phyloP scores from a whole-genome alignment of 169 alveolate genomes.

The Cryptosporidium ryanae region DNA sequence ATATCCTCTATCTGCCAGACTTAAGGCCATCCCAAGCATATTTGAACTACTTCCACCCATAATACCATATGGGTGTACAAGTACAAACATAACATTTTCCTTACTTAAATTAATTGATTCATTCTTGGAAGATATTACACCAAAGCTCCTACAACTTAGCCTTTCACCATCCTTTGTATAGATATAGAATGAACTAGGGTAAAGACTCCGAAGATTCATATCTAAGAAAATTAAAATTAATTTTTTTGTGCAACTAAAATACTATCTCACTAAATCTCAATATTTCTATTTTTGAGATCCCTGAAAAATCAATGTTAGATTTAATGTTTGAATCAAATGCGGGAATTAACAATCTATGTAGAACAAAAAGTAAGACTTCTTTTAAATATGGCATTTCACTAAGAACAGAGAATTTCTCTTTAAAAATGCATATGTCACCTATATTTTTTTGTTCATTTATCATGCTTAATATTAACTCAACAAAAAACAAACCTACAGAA shows the following conservation, averaged over 20 bases:
- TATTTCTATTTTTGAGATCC: slow-evolving; percentile 15
- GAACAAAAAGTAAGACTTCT: slow-evolving; percentile 7
- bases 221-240: not conserved
- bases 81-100: slow-evolving; percentile 16
- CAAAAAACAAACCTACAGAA: slow-evolving; percentile 15
- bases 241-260: not conserved
- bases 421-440: not conserved
- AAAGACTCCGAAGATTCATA: slow-evolving; percentile 5
- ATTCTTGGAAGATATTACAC: slow-evolving; percentile 20
- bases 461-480: slow-evolving; percentile 19
- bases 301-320: not conserved
- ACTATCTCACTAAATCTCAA: slow-evolving; percentile 1
- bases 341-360: slow-evolving; percentile 35
- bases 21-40: slow-evolving; percentile 77
- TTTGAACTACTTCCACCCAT: slow-evolving; percentile 73
- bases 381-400: slow-evolving; percentile 24
- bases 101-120: not conserved
- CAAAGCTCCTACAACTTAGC: slow-evolving; percentile 63
- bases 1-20: slow-evolving; percentile 72
- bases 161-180: slow-evolving; percentile 41
- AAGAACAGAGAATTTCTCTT: not conserved
- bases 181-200: slow-evolving; percentile 44
- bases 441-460: not conserved
- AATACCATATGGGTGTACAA: slow-evolving; percentile 71
- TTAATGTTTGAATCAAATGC: slow-evolving; percentile 2